These are phyloP conservation scores for Colletotrichum truncatum DNA, from an alignment of 2,329 filamentous ascomycete species.

Conservation along the genomic window DNA sequence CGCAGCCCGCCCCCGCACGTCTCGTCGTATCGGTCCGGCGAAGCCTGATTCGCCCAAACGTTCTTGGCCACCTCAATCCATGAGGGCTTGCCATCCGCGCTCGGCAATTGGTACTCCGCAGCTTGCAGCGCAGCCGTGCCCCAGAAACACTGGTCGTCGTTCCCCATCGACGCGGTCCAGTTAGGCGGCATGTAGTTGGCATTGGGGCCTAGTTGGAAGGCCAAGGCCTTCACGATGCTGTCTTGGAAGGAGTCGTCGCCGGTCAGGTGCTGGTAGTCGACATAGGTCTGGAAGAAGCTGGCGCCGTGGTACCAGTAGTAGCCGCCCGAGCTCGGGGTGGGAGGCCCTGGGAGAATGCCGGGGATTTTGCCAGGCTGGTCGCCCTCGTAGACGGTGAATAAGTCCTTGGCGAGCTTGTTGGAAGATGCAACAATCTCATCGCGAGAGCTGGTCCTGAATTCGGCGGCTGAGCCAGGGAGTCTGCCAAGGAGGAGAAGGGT, in stretches of 20 bases:
- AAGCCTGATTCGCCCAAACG: conserved; percentile 62
- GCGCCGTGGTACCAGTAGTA: conserved; percentile 48
- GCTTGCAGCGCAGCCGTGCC: conserved; percentile 65
- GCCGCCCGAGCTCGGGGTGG: conserved; percentile 34
- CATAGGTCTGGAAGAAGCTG: conserved; percentile 41
- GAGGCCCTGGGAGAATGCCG: conserved; percentile 39
- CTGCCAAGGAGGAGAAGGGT: background rate
- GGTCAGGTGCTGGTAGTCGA: conserved; percentile 52
- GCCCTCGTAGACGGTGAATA: conserved; percentile 42
- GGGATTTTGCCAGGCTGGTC: conserved; percentile 38
- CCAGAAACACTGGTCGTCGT: conserved; percentile 71
- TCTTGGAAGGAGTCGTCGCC: conserved; percentile 62
- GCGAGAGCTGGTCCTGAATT: conserved; percentile 6
- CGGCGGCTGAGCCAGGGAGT: background rate
- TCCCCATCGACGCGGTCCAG: conserved; percentile 55
- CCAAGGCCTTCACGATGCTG: conserved; percentile 52
- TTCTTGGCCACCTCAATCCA: conserved; percentile 67
- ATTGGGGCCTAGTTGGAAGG: conserved; percentile 56
- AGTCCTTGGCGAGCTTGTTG: conserved; percentile 36
- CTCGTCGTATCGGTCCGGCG: conserved; percentile 54
- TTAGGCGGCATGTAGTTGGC: conserved; percentile 60
- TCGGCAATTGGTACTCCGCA: conserved; percentile 62
- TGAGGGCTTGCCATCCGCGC: conserved; percentile 50
- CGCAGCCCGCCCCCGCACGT: conserved; percentile 70
- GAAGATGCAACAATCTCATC: conserved; percentile 33